Evolutionary conservation across 768 basidiomycete species (phyloP).

Genomic region (Sporobolomyces phaffii): DNA sequence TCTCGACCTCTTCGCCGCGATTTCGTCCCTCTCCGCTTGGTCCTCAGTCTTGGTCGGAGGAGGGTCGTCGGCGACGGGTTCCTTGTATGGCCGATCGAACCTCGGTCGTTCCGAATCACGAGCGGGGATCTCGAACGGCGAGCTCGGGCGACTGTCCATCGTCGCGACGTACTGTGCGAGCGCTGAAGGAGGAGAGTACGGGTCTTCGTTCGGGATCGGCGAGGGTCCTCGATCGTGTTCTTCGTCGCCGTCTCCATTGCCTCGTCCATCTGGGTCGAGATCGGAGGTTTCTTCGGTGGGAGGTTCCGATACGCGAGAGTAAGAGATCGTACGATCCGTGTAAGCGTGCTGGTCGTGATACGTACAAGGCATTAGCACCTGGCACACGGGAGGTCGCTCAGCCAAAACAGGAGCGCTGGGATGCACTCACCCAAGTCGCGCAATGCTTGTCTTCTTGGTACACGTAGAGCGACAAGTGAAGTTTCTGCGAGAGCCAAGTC

Average conservation of each 20-base stretch:
- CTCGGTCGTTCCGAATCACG: slow-evolving; percentile 7
- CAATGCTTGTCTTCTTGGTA: slow-evolving; percentile 21
- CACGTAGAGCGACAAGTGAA: slow-evolving; percentile 27
- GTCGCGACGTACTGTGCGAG: slow-evolving; percentile 13
- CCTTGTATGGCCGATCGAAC: slow-evolving; percentile 20
- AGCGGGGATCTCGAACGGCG: slow-evolving; percentile 4
- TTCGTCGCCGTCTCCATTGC: slow-evolving; percentile 7
- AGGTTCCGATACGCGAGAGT: slow-evolving; percentile 1
- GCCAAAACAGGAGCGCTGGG: too few species aligned
- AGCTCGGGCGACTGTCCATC: slow-evolving; percentile 5
- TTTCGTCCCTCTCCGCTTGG: too few species aligned
- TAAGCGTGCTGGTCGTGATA: slow-evolving; percentile 38
- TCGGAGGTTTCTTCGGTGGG: not conserved
- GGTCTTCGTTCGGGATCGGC: slow-evolving; percentile 10
- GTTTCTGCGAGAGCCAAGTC: too few species aligned
- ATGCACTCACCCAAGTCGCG: slow-evolving; percentile 24
- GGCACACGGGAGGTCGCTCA: too few species aligned
- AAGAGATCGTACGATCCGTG: slow-evolving; percentile 34
- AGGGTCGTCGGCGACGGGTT: not conserved
- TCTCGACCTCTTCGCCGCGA: not conserved
- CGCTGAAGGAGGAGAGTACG: slow-evolving; percentile 25
- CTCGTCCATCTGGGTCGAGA: not conserved
- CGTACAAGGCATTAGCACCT: too few species aligned
- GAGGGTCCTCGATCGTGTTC: slow-evolving; percentile 12
- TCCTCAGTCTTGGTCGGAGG: not conserved